A percentile compares a stretch with the other conserved stretches of the same genome.
Conservation (phyloP, 192 early-diverging fungal genomes). For the Ramicandelaber brevisporus region DNA sequence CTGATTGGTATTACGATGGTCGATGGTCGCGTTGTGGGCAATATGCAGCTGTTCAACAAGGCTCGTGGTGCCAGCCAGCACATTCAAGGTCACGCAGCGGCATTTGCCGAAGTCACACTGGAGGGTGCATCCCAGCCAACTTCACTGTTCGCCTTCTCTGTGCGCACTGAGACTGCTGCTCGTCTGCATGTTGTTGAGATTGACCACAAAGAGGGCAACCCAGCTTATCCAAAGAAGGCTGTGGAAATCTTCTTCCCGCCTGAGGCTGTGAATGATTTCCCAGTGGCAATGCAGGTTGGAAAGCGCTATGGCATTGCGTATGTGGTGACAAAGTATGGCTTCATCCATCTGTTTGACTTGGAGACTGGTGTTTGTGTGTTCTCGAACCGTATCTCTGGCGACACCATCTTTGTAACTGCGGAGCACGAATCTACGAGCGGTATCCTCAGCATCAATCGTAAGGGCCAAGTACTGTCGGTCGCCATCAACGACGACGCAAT, state of each 20-base stretch:
- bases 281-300: slow-evolving; percentile 88
- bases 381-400: slow-evolving; percentile 91
- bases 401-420: slow-evolving; percentile 95
- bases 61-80: slow-evolving; percentile 78
- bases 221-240: slow-evolving; percentile 65
- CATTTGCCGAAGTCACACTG: slow-evolving; percentile 72
- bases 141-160: slow-evolving; percentile 84
- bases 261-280: slow-evolving; percentile 84
- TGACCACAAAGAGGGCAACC: slow-evolving; percentile 80
- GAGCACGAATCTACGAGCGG: slow-evolving; percentile 65
- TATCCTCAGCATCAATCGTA: slow-evolving; percentile 86
- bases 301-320: slow-evolving; percentile 87
- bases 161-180: slow-evolving; percentile 48
- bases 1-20: slow-evolving; percentile 82
- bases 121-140: slow-evolving; percentile 50
- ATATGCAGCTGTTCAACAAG: slow-evolving; percentile 90
- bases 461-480: slow-evolving; percentile 89
- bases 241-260: slow-evolving; percentile 93
- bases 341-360: slow-evolving; percentile 89
- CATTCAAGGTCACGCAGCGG: slow-evolving; percentile 89
- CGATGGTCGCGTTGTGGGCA: slow-evolving; percentile 74
- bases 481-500: slow-evolving; percentile 71
- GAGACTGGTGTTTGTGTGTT: slow-evolving; percentile 86
- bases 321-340: slow-evolving; percentile 94
- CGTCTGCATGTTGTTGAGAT: slow-evolving; percentile 94